A percentile compares a stretch with the other conserved stretches of the same genome.
phyloP scores from a whole-genome alignment of 2,329 filamentous ascomycete genomes.

The Alternaria sp. region DNA sequence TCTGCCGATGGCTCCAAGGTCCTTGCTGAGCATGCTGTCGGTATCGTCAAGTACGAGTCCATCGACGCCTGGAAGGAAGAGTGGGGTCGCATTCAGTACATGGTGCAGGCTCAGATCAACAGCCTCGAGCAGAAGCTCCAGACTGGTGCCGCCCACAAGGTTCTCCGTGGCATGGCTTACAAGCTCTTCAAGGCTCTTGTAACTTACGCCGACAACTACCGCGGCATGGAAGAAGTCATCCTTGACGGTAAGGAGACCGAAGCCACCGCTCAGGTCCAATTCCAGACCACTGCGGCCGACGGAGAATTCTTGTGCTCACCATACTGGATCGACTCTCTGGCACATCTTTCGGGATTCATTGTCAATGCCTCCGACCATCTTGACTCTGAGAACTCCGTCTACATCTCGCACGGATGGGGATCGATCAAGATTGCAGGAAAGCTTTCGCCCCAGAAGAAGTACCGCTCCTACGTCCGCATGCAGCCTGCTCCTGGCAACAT shows the following conservation, averaged over 20 bases:
- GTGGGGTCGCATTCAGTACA: constrained; percentile 69
- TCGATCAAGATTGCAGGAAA: constrained; percentile 63
- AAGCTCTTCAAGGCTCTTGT: constrained; percentile 70
- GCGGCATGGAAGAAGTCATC: constrained; percentile 65
- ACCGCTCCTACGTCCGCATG: constrained; percentile 69
- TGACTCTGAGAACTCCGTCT: constrained; percentile 65
- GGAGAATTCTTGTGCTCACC: constrained; percentile 65
- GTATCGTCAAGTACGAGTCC: constrained; percentile 67
- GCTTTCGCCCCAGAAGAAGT: constrained; percentile 59
- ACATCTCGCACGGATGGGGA: constrained; percentile 68
- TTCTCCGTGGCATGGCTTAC: constrained; percentile 78
- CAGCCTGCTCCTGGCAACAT: constrained; percentile 62
- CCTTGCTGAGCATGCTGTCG: constrained; percentile 66
- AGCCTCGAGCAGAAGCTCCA: constrained; percentile 71
- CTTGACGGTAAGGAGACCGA: constrained; percentile 63
- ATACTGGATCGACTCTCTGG: constrained; percentile 65
- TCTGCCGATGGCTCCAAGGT: constrained; percentile 64
- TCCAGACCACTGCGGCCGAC: constrained; percentile 60
- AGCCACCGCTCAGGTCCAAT: constrained; percentile 61
- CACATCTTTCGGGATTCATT: constrained; percentile 65
- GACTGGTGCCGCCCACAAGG: constrained; percentile 71
- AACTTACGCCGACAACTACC: constrained; percentile 63
- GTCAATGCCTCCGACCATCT: constrained; percentile 65
- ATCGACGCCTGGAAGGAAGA: constrained; percentile 67
- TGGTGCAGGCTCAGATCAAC: constrained; percentile 63